These are phyloP conservation scores for Tuber microsphaerosporum DNA, from an alignment of 495 filamentous ascomycete species.

Conservation along the genomic window DNA sequence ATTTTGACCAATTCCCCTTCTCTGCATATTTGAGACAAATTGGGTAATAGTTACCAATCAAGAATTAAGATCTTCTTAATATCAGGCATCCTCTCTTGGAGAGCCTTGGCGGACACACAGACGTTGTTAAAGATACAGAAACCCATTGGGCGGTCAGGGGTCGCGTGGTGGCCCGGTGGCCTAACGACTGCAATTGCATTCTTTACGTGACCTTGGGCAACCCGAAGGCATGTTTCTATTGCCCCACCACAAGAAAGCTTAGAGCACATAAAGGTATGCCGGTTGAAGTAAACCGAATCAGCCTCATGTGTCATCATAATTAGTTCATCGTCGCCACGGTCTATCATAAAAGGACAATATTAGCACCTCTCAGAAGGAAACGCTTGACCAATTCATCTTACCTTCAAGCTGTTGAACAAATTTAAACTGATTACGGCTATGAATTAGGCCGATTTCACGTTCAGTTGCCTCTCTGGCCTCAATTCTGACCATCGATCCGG, in stretches of 20 bases:
- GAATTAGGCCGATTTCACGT: conserved; percentile 70
- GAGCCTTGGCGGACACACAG: conserved; percentile 75
- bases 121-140: conserved; percentile 99
- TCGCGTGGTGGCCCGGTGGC: conserved; percentile 92
- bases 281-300: conserved; percentile 87
- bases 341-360: conserved; percentile 40
- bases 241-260: conserved; percentile 84
- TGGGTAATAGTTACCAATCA: conserved; percentile 70
- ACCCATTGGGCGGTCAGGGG: conserved; percentile 72
- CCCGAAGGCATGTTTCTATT: conserved; percentile 85
- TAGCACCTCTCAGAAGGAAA: conserved; percentile 16
- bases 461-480: conserved; percentile 63
- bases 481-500: conserved; percentile 66
- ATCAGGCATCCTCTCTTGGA: conserved; percentile 67
- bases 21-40: neutral
- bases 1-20: neutral
- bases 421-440: conserved; percentile 64
- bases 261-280: conserved; percentile 69
- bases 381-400: conserved; percentile 39
- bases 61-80: conserved; percentile 79
- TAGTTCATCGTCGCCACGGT: conserved; percentile 55
- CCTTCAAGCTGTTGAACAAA: conserved; percentile 62
- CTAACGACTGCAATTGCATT: conserved; percentile 93
- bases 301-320: conserved; percentile 51
- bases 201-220: conserved; percentile 70